Percentiles rank a stretch among this genome's conserved stretches.
Evolutionary conservation across 495 filamentous ascomycete species (phyloP).

Genomic region (Tuber magnatum): DNA sequence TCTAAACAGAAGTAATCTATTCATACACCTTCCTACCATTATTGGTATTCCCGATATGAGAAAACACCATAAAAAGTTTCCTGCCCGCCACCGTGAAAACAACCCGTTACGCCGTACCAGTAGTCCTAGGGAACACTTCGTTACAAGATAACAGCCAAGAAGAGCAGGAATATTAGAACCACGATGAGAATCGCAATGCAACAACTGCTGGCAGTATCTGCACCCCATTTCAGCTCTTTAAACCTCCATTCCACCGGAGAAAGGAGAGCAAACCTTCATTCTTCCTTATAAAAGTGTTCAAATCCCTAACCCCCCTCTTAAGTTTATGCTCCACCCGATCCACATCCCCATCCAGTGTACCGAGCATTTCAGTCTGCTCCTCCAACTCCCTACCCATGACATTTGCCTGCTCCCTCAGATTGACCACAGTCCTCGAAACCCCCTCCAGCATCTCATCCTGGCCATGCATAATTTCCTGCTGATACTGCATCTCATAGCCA

Average conservation of each 20-base stretch:
- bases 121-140: not conserved
- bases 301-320: constrained; percentile 74
- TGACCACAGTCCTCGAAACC: constrained; percentile 87
- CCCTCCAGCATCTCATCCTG: constrained; percentile 90
- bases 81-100: not conserved
- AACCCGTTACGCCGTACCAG: not conserved
- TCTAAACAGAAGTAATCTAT: constrained; percentile 7
- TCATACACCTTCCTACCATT: constrained; percentile 1
- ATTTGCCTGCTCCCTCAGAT: constrained; percentile 78
- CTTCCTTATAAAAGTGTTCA: constrained; percentile 73
- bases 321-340: constrained; percentile 83
- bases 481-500: constrained; percentile 87
- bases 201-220: constrained; percentile 78
- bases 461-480: constrained; percentile 84
- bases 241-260: not conserved
- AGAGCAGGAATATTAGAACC: constrained; percentile 73
- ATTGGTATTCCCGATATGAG: constrained; percentile 9
- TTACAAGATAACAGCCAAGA: constrained; percentile 57
- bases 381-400: constrained; percentile 93
- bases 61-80: not conserved
- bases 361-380: constrained; percentile 76
- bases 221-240: constrained; percentile 31
- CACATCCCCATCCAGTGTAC: constrained; percentile 69
- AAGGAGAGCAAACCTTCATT: constrained; percentile 69
- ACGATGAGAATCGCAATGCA: constrained; percentile 82